Evolutionary conservation across 1,284 basidiomycete genomes (phyloP).

Genomic region (Athelia psychrophila): DNA sequence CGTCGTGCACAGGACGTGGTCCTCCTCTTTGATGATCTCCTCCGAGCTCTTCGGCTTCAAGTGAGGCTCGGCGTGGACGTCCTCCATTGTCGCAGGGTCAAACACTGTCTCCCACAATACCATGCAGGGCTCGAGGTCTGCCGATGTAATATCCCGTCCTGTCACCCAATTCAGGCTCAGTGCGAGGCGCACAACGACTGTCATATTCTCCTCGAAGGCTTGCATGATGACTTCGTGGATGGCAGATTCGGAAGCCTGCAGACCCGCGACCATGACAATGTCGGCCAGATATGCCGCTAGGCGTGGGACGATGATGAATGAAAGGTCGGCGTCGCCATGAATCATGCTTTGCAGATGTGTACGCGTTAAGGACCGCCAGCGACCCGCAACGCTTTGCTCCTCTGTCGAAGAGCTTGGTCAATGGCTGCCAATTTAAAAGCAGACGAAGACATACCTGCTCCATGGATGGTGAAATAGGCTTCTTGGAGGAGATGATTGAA

Average conservation of each 20-base stretch:
- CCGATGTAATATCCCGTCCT: conserved; percentile 29
- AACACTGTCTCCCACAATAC: conserved; percentile 22
- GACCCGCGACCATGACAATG: conserved; percentile 26
- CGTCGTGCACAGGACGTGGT: conserved; percentile 28
- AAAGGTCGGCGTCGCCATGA: neutral
- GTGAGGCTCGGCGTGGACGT: conserved; percentile 21
- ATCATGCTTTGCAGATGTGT: conserved; percentile 15
- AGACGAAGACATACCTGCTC: conserved; percentile 15
- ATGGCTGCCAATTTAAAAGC: conserved; percentile 12
- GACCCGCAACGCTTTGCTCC: conserved; percentile 27
- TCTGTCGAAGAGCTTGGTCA: neutral
- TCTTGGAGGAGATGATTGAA: conserved; percentile 20
- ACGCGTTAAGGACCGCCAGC: conserved; percentile 28
- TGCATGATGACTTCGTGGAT: conserved; percentile 15
- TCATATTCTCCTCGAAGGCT: conserved; percentile 27
- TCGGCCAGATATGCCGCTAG: conserved; percentile 20
- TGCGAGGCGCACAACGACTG: conserved; percentile 19
- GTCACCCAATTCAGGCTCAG: conserved; percentile 29
- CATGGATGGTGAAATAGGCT: conserved; percentile 22
- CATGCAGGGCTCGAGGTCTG: conserved; percentile 24
- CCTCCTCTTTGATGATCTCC: neutral
- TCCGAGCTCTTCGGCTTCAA: conserved; percentile 13
- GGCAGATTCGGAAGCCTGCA: conserved; percentile 14
- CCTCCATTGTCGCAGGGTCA: conserved; percentile 25
- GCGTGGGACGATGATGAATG: conserved; percentile 5